These are phyloP conservation scores for Trichosporon sp. DNA, from an alignment of 1,284 basidiomycete genomes.

Conservation along the genomic window DNA sequence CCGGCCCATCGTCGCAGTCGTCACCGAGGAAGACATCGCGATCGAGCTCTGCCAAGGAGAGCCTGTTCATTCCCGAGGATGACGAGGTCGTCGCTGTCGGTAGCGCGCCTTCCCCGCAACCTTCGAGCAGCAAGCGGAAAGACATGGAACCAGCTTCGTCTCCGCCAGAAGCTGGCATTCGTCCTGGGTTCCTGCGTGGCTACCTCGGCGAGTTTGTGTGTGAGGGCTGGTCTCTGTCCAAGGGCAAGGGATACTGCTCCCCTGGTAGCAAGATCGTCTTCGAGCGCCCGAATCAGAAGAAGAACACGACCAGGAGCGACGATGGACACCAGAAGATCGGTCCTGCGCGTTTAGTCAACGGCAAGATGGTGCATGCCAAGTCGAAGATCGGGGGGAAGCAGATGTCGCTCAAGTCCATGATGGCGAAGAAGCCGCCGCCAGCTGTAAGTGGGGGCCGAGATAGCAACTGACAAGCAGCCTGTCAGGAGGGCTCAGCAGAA, in stretches of 20 bases:
- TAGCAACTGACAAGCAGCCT: constrained; percentile 26
- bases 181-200: constrained; percentile 41
- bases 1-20: not conserved
- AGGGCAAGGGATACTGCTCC: constrained; percentile 56
- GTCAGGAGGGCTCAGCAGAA: constrained; percentile 37
- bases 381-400: constrained; percentile 45
- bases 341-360: constrained; percentile 49
- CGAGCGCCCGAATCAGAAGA: constrained; percentile 46
- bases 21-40: not conserved
- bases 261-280: constrained; percentile 52
- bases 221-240: constrained; percentile 56
- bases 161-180: constrained; percentile 25
- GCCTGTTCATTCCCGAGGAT: constrained; percentile 27
- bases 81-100: constrained; percentile 21
- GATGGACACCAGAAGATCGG: constrained; percentile 36
- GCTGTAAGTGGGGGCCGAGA: constrained; percentile 25
- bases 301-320: constrained; percentile 29
- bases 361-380: constrained; percentile 50
- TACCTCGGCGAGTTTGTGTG: constrained; percentile 57
- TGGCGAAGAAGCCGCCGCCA: constrained; percentile 44
- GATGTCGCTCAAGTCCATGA: constrained; percentile 50
- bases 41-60: constrained; percentile 19
- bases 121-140: not conserved
- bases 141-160: not conserved
- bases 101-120: not conserved